Conservation (phyloP, 345 rosid genomes). For the Litchi chinensis region DNA sequence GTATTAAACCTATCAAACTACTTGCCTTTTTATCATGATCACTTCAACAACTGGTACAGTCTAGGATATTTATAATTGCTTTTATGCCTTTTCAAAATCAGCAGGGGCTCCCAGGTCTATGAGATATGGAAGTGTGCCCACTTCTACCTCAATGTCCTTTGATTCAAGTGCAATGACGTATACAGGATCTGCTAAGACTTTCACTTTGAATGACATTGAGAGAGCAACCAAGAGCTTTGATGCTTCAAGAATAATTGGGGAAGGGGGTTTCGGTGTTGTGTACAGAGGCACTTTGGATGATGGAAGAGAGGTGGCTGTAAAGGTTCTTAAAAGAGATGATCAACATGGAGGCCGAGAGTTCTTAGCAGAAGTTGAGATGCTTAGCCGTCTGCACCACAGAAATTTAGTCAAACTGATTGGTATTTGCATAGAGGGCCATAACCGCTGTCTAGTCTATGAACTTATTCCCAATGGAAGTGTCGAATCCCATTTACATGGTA, state of each 20-base stretch:
- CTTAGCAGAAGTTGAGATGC: slow-evolving; percentile 83
- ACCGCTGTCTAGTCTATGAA: slow-evolving; percentile 68
- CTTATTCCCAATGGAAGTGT: slow-evolving; percentile 73
- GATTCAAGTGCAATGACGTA: slow-evolving; percentile 45
- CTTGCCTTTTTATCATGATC: not conserved
- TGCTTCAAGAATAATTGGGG: slow-evolving; percentile 54
- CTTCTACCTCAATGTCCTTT: slow-evolving; percentile 40
- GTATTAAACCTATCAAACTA: not conserved
- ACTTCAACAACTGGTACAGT: not conserved
- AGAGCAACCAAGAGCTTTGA: slow-evolving; percentile 57
- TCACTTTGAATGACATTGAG: slow-evolving; percentile 49
- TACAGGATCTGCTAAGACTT: slow-evolving; percentile 58
- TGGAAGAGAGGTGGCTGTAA: slow-evolving; percentile 70
- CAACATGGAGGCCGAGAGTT: slow-evolving; percentile 65
- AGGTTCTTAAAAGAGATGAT: slow-evolving; percentile 67
- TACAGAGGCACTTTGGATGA: slow-evolving; percentile 55
- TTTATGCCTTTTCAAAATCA: not conserved
- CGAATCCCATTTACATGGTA: slow-evolving; percentile 75
- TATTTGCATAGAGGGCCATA: slow-evolving; percentile 50
- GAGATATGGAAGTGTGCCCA: slow-evolving; percentile 30
- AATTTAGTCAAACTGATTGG: slow-evolving; percentile 69
- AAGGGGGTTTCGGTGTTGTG: slow-evolving; percentile 79
- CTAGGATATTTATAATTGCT: not conserved
- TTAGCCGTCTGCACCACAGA: slow-evolving; percentile 77
- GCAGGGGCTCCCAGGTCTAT: slow-evolving; percentile 36